phyloP scores from a whole-genome alignment of 169 alveolate genomes.

The Ichthyophthirius multifiliis region DNA sequence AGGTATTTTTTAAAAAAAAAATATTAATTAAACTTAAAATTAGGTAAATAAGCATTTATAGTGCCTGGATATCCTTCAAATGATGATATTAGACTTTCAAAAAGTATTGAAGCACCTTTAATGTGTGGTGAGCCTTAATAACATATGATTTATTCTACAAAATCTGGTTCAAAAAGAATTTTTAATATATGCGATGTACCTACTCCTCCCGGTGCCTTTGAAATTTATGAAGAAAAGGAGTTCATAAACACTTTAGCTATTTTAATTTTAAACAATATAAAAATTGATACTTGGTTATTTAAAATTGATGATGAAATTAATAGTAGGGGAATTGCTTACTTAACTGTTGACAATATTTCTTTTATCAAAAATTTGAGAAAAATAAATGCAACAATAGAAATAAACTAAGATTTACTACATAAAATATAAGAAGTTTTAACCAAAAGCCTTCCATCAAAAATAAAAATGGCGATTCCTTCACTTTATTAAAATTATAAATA shows the following conservation, averaged over 20 bases:
- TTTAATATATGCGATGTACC: constrained; percentile 77
- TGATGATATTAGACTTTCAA: constrained; percentile 80
- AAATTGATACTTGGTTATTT: constrained; percentile 70
- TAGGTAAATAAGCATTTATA: constrained; percentile 48
- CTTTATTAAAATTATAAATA: constrained; percentile 75
- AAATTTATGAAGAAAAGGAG: constrained; percentile 81
- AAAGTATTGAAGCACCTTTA: constrained; percentile 67
- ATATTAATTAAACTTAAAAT: no score
- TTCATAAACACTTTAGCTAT: constrained; percentile 61
- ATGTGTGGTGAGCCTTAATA: constrained; percentile 77
- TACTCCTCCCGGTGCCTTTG: constrained; percentile 79
- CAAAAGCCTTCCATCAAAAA: constrained; percentile 73
- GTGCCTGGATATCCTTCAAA: constrained; percentile 82
- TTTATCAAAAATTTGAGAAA: constrained; percentile 65
- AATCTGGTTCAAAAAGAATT: constrained; percentile 80
- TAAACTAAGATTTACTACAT: constrained; percentile 56
- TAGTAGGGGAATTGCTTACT: constrained; percentile 87
- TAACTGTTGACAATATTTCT: constrained; percentile 68
- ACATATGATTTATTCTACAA: constrained; percentile 68
- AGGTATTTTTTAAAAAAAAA: no score
- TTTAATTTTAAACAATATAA: constrained; percentile 60
- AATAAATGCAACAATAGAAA: constrained; percentile 43
- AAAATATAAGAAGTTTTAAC: constrained; percentile 55
- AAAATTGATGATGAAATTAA: constrained; percentile 78
- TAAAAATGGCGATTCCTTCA: constrained; percentile 72